A percentile compares a stretch with the other conserved stretches of the same genome.
Evolutionary conservation across 495 filamentous ascomycete genomes (phyloP).

Genomic region (Penicillium manginii): DNA sequence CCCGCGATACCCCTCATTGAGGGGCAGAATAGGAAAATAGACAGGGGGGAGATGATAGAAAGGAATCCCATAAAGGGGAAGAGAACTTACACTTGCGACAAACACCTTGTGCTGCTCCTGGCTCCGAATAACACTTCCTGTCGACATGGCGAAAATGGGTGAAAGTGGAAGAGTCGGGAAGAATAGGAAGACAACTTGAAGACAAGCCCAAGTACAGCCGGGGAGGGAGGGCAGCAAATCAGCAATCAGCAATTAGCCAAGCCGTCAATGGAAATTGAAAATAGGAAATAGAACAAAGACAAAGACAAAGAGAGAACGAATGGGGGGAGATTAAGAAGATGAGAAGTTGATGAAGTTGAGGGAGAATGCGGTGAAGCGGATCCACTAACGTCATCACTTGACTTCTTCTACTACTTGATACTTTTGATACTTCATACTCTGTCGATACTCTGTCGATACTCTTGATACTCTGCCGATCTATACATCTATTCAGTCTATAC

Average conservation of each 20-base stretch:
- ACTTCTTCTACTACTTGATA: background rate
- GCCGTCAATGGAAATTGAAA: background rate
- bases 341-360: background rate
- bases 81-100: slow-evolving; percentile 33
- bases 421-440: background rate
- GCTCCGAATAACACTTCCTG: slow-evolving; percentile 24
- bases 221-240: slow-evolving; percentile 5
- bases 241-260: background rate
- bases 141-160: slow-evolving; percentile 20
- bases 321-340: background rate
- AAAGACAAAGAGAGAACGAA: background rate
- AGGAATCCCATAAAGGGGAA: background rate
- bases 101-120: slow-evolving; percentile 34
- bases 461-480: too few relatives aligned
- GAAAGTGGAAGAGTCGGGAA: slow-evolving; percentile 19
- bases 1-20: slow-evolving; percentile 3
- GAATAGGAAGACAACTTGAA: slow-evolving; percentile 21
- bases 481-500: too few relatives aligned
- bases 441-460: too few relatives aligned
- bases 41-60: background rate
- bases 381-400: slow-evolving; percentile 29
- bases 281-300: background rate
- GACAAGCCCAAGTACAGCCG: slow-evolving; percentile 5
- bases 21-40: background rate
- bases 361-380: slow-evolving; percentile 26